Evolutionary conservation across 2,329 filamentous ascomycete genomes (phyloP).

Genomic region (Botryotinia narcissicola): DNA sequence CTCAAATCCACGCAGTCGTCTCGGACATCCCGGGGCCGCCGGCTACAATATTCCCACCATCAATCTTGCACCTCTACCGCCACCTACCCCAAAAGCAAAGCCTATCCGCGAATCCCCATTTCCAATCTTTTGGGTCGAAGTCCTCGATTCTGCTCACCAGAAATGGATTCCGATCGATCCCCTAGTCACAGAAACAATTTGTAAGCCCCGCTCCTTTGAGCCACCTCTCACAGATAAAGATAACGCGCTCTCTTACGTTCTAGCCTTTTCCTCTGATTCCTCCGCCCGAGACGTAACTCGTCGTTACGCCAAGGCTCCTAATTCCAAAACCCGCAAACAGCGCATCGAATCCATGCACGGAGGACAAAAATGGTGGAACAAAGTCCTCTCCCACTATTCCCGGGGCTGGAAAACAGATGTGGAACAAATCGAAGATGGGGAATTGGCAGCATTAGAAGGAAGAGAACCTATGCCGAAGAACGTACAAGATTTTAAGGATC

Average conservation of each 20-base stretch:
- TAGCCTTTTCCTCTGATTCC: constrained; percentile 80
- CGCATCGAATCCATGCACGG: constrained; percentile 67
- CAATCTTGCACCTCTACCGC: constrained; percentile 49
- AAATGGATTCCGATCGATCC: constrained; percentile 92
- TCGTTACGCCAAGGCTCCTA: constrained; percentile 84
- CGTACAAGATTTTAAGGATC: constrained; percentile 82
- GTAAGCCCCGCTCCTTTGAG: constrained; percentile 73
- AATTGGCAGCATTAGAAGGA: constrained; percentile 67
- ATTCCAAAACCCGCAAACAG: constrained; percentile 79
- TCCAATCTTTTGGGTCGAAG: constrained; percentile 93
- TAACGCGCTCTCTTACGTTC: constrained; percentile 77
- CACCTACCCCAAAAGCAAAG: constrained; percentile 39
- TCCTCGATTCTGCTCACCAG: constrained; percentile 79
- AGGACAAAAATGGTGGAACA: constrained; percentile 54
- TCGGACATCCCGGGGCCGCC: constrained; percentile 45
- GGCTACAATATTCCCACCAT: constrained; percentile 50
- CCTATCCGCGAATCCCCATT: constrained; percentile 67
- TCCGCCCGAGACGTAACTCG: constrained; percentile 80
- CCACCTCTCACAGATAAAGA: constrained; percentile 74
- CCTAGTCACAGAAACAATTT: constrained; percentile 75
- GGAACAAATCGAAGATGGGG: constrained; percentile 80
- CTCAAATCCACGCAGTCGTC: constrained; percentile 33
- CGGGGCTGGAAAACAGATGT: constrained; percentile 54
- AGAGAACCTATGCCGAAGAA: constrained; percentile 83
- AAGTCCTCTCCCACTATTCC: constrained; percentile 49